A percentile compares a stretch with the other conserved stretches of the same genome.
phyloP scores from a whole-genome alignment of 306 rosid species.

The Hippophae rhamnoides region DNA sequence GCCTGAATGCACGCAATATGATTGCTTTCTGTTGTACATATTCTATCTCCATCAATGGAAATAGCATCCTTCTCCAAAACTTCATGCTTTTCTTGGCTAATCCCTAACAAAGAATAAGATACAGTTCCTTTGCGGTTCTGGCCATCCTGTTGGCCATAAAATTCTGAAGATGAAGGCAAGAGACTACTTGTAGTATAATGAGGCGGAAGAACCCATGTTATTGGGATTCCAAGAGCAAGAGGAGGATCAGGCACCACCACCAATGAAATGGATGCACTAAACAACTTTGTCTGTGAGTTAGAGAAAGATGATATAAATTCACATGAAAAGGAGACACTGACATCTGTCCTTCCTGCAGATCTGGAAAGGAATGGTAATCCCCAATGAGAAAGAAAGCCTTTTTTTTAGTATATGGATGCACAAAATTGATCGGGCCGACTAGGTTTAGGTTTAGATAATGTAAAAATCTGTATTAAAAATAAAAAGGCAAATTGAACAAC shows the following conservation, averaged over 20 bases:
- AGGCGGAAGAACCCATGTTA: conserved; percentile 96
- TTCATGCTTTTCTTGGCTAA: conserved; percentile 39
- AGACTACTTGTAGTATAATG: conserved; percentile 55
- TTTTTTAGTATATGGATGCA: too few species aligned
- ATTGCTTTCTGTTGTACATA: conserved; percentile 62
- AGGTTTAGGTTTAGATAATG: too few species aligned
- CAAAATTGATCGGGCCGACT: too few species aligned
- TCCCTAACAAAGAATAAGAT: conserved; percentile 53
- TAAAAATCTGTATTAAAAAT: too few species aligned
- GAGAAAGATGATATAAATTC: conserved; percentile 45
- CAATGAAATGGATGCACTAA: conserved; percentile 60
- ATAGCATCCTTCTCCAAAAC: conserved; percentile 51
- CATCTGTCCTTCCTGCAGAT: conserved; percentile 77
- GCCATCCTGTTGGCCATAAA: conserved; percentile 40
- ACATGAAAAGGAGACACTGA: conserved; percentile 65
- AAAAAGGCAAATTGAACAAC: too few species aligned
- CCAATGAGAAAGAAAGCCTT: conserved; percentile 7
- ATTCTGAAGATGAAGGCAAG: conserved; percentile 60
- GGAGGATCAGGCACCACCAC: conserved; percentile 78
- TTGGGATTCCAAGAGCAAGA: conserved; percentile 75
- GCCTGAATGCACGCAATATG: conserved; percentile 83
- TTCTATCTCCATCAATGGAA: conserved; percentile 63
- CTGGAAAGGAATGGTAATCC: conserved; percentile 22
- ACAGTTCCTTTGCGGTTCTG: conserved; percentile 53
- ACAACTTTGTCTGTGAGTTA: conserved; percentile 34